These are phyloP conservation scores for Seiridium cupressi DNA, from an alignment of 2,329 filamentous ascomycete species.

Conservation along the genomic window DNA sequence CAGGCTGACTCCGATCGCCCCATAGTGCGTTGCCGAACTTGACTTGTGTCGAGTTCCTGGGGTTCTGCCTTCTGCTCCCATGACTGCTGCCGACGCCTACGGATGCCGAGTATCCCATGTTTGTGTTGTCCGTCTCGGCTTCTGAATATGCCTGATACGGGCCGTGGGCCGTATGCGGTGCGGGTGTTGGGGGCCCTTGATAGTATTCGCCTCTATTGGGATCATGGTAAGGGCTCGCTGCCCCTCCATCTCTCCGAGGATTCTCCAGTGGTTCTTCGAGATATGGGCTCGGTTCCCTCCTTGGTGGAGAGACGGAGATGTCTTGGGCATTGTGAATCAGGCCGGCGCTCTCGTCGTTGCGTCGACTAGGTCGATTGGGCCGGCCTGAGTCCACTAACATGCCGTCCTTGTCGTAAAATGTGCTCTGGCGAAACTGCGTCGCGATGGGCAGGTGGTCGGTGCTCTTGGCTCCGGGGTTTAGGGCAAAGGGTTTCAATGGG, in stretches of 20 bases:
- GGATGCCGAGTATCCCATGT: conserved; percentile 14
- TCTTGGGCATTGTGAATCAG: conserved; percentile 42
- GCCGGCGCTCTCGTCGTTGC: conserved; percentile 38
- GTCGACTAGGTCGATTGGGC: neutral
- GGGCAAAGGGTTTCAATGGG: conserved; percentile 26
- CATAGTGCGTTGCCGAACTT: conserved; percentile 30
- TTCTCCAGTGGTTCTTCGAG: conserved; percentile 2
- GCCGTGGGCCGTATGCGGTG: neutral
- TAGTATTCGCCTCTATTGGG: neutral
- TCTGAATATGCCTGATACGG: conserved; percentile 17
- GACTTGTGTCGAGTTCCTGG: conserved; percentile 28
- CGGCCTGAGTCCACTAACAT: neutral
- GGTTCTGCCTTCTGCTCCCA: conserved; percentile 9
- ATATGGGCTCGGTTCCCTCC: conserved; percentile 13
- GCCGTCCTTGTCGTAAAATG: conserved; percentile 12
- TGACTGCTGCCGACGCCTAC: conserved; percentile 8
- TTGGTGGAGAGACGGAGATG: conserved; percentile 17
- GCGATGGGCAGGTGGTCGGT: conserved; percentile 39
- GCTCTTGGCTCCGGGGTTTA: conserved; percentile 26
- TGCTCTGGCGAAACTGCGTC: conserved; percentile 34
- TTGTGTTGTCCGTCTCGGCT: conserved; percentile 16
- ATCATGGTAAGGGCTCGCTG: conserved; percentile 9
- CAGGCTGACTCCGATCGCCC: conserved; percentile 18
- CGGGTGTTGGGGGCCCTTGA: neutral
- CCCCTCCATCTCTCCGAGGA: neutral